phyloP scores from a whole-genome alignment of 2,329 filamentous ascomycete genomes.

The Ceratocystis cacaofunesta region DNA sequence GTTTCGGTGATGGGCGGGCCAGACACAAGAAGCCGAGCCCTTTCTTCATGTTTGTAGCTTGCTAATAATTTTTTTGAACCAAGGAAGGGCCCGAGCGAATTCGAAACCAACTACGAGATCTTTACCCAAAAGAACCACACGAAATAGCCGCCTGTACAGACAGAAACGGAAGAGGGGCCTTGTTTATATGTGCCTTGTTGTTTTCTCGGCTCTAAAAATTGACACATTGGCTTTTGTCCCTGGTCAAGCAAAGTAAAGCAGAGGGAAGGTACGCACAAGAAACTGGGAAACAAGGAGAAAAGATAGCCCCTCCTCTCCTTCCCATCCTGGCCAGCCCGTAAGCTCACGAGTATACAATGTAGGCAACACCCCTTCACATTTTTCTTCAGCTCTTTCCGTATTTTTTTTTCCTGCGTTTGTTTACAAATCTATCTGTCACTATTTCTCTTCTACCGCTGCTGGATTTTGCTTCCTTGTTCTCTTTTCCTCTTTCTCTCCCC shows the following conservation, averaged over 20 bases:
- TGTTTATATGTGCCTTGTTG: not conserved
- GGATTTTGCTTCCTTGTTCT: not conserved
- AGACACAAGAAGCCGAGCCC: not conserved
- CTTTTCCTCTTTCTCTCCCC: not conserved
- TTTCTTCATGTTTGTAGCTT: not conserved
- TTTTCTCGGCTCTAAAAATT: not conserved
- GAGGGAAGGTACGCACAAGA: too few relatives aligned
- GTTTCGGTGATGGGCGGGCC: slow-evolving; percentile 1
- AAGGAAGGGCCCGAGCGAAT: slow-evolving; percentile 5
- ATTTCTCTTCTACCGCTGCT: not conserved
- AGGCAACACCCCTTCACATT: not conserved
- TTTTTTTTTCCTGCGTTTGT: not conserved
- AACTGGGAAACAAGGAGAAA: not conserved
- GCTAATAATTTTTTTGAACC: not conserved
- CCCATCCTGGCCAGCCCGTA: not conserved
- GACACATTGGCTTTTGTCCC: not conserved
- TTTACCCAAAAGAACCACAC: not conserved
- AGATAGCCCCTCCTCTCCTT: slow-evolving; percentile 2
- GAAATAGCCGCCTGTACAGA: not conserved
- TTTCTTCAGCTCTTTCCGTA: not conserved
- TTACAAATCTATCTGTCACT: not conserved
- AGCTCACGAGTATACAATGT: not conserved
- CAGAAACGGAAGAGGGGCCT: not conserved
- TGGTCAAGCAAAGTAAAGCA: not conserved
- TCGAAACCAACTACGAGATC: slow-evolving; percentile 6